Evolutionary conservation across 2,329 filamentous ascomycete genomes (phyloP).

Genomic region (Nigrospora osmanthi): DNA sequence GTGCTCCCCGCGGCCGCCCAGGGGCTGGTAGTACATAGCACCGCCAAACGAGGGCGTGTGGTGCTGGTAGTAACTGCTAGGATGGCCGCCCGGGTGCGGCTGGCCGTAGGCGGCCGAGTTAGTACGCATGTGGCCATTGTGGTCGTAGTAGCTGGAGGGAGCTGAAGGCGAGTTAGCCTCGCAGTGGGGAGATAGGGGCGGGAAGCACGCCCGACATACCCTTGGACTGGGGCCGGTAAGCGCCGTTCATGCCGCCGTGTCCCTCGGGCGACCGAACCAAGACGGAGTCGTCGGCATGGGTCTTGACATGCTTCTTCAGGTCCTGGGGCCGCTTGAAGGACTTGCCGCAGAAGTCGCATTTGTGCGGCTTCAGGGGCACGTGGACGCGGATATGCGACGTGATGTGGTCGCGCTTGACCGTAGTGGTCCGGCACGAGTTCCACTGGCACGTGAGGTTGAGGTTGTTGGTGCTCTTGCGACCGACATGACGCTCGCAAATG

Average conservation of each 20-base stretch:
- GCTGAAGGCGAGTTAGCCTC: constrained; percentile 39
- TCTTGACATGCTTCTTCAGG: constrained; percentile 99
- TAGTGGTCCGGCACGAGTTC: constrained; percentile 92
- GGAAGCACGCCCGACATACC: constrained; percentile 29
- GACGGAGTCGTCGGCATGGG: constrained; percentile 91
- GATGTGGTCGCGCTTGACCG: constrained; percentile 98
- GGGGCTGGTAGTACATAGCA: constrained; percentile 69
- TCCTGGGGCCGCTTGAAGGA: constrained; percentile 99
- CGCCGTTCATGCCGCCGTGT: constrained; percentile 38
- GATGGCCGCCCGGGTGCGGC: constrained; percentile 38
- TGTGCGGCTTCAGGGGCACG: constrained; percentile 97
- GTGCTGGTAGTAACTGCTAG: constrained; percentile 54
- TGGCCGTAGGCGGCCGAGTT: constrained; percentile 43
- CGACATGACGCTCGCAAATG: constrained; percentile 96
- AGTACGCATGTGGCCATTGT: constrained; percentile 55
- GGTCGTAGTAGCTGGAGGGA: constrained; percentile 55
- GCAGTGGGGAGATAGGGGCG: constrained; percentile 19
- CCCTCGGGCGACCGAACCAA: constrained; percentile 46
- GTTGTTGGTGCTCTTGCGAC: constrained; percentile 98
- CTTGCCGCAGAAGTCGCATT: constrained; percentile 97
- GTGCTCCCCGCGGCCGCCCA: constrained; percentile 51
- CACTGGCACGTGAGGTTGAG: constrained; percentile 95
- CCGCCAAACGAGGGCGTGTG: constrained; percentile 49
- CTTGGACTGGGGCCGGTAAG: constrained; percentile 48
- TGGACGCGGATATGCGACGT: constrained; percentile 98